Conservation (phyloP, 257 asterid genomes). For the Solanum virginianum region DNA sequence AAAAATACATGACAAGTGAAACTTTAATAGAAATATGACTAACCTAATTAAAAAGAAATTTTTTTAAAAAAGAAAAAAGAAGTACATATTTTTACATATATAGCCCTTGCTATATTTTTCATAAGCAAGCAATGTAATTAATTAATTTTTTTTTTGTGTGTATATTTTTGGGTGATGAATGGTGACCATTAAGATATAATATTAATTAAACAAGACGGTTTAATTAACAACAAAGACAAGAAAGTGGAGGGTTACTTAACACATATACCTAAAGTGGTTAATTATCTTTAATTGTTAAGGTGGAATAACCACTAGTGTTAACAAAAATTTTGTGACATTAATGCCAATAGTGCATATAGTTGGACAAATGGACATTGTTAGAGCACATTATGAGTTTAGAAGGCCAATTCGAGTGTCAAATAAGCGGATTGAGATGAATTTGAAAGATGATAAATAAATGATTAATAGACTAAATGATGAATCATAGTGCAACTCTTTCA, state of each 20-base stretch:
- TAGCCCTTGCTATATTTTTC: background rate
- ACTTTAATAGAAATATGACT: background rate
- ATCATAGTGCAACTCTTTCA: background rate
- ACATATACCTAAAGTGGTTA: constrained; percentile 4
- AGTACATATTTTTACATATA: background rate
- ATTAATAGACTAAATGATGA: background rate
- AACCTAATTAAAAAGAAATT: background rate
- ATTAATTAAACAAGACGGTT: background rate
- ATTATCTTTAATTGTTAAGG: background rate
- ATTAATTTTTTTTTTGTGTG: background rate
- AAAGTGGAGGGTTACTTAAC: constrained; percentile 3
- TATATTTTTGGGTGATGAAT: background rate
- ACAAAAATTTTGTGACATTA: background rate
- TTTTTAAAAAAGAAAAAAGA: too few species aligned
- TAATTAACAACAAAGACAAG: background rate
- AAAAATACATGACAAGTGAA: background rate
- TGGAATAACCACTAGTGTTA: constrained; percentile 13
- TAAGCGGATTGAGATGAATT: background rate
- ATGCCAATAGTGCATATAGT: background rate
- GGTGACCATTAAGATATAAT: background rate
- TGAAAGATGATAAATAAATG: background rate
- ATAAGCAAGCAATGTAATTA: background rate
- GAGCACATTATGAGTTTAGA: background rate
- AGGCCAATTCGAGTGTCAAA: background rate
- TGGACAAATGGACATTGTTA: background rate